These are phyloP conservation scores for Aspergillus nomiae DNA, from an alignment of 2,329 filamentous ascomycete species.

Conservation along the genomic window DNA sequence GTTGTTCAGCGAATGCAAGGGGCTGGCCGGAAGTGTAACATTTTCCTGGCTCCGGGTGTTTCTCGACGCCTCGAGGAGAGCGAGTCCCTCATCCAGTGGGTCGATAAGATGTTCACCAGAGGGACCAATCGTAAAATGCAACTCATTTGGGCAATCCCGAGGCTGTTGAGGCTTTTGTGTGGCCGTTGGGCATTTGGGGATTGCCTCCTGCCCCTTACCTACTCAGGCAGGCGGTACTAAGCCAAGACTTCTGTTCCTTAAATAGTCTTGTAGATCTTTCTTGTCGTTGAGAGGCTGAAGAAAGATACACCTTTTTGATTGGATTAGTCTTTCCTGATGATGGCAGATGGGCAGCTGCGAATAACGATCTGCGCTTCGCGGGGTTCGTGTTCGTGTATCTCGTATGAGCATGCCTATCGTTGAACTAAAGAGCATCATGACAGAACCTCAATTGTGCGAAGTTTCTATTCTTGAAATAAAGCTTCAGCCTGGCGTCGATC, in stretches of 20 bases:
- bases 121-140: not conserved
- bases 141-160: not conserved
- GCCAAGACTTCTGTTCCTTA: not conserved
- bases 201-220: not conserved
- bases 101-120: rapidly evolving
- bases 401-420: not conserved
- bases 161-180: not conserved
- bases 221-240: not conserved
- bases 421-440: not conserved
- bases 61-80: not conserved
- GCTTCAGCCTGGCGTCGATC: not conserved
- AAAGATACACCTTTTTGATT: not conserved
- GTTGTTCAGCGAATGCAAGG: no score
- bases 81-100: rapidly evolving
- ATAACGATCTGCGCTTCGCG: not conserved
- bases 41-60: not conserved
- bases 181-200: not conserved
- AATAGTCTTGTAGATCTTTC: not conserved
- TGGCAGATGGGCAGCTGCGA: not conserved
- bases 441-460: no score
- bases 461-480: not conserved
- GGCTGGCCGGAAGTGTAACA: not conserved
- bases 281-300: not conserved
- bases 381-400: not conserved
- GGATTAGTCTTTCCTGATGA: not conserved